phyloP scores from a whole-genome alignment of 345 rosid genomes.

The Tarenaya hassleriana region DNA sequence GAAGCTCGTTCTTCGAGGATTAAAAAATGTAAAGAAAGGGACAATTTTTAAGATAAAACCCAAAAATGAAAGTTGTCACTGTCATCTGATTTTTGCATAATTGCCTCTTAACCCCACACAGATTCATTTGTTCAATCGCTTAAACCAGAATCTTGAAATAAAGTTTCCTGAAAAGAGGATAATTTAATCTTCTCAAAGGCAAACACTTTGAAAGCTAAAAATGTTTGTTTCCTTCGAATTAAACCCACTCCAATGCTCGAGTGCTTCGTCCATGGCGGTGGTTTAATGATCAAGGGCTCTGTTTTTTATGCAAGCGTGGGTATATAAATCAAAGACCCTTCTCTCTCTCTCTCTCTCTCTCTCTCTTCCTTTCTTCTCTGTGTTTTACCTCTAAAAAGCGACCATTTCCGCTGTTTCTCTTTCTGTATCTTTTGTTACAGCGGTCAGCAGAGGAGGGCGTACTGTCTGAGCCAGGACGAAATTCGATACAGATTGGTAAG shows the following conservation, averaged over 20 bases:
- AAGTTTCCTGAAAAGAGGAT: constrained; percentile 1
- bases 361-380: not conserved
- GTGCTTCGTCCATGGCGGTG: constrained; percentile 73
- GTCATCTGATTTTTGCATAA: constrained; percentile 46
- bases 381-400: too few species aligned
- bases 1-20: constrained; percentile 41
- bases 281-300: constrained; percentile 87
- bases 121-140: constrained; percentile 1
- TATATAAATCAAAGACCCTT: constrained; percentile 59
- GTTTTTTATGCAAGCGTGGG: constrained; percentile 97
- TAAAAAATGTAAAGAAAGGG: constrained; percentile 12
- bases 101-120: constrained; percentile 20
- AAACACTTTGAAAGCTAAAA: too few species aligned
- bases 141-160: constrained; percentile 10
- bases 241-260: constrained; percentile 24
- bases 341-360: constrained; percentile 23
- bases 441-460: constrained; percentile 27
- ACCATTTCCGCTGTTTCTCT: too few species aligned
- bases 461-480: constrained; percentile 30
- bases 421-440: constrained; percentile 3
- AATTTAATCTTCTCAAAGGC: too few species aligned
- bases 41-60: constrained; percentile 22
- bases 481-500: constrained; percentile 31
- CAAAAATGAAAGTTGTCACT: constrained; percentile 53
- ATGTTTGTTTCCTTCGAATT: not conserved